Percentiles rank a stretch among this genome's conserved stretches.
Conservation (phyloP, 805 yeast species). For the Ogataea glucozyma region DNA sequence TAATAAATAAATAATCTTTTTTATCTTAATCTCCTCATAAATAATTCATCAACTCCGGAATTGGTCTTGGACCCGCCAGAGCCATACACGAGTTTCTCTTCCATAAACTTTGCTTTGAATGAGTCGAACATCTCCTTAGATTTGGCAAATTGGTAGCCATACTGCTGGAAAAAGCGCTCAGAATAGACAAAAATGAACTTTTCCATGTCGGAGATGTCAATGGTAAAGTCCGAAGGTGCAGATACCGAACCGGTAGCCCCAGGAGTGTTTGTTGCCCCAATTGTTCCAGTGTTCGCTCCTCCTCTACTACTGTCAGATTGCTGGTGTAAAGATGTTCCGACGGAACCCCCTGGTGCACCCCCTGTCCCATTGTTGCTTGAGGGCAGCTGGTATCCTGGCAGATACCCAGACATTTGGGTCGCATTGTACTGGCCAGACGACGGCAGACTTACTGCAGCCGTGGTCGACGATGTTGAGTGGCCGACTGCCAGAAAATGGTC, state of each 20-base stretch:
- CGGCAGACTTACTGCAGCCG: not conserved
- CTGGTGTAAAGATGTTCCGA: not conserved
- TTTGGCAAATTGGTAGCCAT: constrained; percentile 27
- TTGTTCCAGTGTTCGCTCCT: no score
- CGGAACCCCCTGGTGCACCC: no score
- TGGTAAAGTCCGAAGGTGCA: constrained; percentile 17
- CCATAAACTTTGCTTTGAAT: constrained; percentile 35
- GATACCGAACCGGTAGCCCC: no score
- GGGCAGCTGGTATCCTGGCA: constrained; percentile 9
- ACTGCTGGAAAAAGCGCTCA: constrained; percentile 34
- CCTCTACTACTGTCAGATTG: no score
- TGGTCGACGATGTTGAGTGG: constrained; percentile 4
- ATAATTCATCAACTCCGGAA: constrained; percentile 25
- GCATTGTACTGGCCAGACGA: constrained; percentile 12
- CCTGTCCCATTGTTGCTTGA: no score
- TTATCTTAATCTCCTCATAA: constrained; percentile 22
- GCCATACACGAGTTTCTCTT: constrained; percentile 30
- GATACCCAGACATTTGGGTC: constrained; percentile 14
- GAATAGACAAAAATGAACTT: constrained; percentile 35
- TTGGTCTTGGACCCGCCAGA: constrained; percentile 13
- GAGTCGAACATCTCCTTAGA: constrained; percentile 32
- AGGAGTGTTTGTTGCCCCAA: no score
- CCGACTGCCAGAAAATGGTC: constrained; percentile 5
- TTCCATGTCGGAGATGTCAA: constrained; percentile 35
- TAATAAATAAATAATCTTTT: not conserved